Base-by-base conservation (phyloP, 1,284 basidiomycete genomes). In the Paramarasmius palmivorus region DNA sequence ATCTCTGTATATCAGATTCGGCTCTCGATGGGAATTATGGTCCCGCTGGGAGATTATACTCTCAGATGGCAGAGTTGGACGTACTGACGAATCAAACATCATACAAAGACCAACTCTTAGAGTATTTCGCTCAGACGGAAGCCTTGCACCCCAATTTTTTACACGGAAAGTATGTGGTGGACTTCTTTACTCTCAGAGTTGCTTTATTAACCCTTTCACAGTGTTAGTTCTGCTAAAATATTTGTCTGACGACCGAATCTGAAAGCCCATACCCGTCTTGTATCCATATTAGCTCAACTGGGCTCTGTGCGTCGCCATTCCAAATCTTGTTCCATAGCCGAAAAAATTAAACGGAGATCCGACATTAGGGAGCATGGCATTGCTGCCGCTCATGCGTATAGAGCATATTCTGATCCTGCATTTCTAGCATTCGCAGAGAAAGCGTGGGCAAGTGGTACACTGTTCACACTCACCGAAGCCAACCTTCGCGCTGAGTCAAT, bases 11-110 rank as follows among this genome's bases (percentile, higher is more conserved):
- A n/a, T n/a, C n/a, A n/a, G n/a, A n/a, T n/a, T n/a, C n/a, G n/a
- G n/a, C 17, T 22, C 20, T 26, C 25, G 38, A 35, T 35, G 19
- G 35, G n/a, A 23, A 34, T 47, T 47, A 26, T 34, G 51, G 44
- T 19, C 19, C 44, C 17, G 23, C 45, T 17, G 51, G 29, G 12
- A 32, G 9, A 17, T 32, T 53, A 17, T 47, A 39, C 37, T 23
- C 44, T 15, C 34, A 53, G 32, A 37, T 53, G 44, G 51, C 51
- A 40, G 44, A 53, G 12, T 48, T 53, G 10, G 51, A 53, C 29
- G 10, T 39, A 2, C 2, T 40, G 4, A 39, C 20, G 1, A 53
- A 53, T 19, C 35, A 48, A 17, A 53, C 35, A 9, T 47, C 10
- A 29, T 53, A 47, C 25, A 37, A 48, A 19, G 36, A 53, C 17